Conservation (phyloP, 2,329 filamentous ascomycete species). For the Westerdykella ornata region DNA sequence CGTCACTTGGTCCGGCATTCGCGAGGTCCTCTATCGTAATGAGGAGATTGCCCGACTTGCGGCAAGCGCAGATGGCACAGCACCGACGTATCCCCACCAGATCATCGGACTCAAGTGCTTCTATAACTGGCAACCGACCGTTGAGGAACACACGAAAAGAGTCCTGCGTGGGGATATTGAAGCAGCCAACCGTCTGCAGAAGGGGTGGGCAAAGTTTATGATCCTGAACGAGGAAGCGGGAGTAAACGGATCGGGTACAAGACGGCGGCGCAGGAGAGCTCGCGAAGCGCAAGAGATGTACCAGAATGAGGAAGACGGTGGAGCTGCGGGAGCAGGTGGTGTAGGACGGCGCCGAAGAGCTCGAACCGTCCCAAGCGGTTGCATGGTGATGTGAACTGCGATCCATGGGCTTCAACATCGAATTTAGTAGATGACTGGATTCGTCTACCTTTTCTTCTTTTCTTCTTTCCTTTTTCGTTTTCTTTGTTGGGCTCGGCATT, state of each 20-base stretch:
- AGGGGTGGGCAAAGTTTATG: conserved; percentile 93
- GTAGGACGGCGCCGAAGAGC: conserved; percentile 42
- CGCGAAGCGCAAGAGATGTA: conserved; percentile 76
- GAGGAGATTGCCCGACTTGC: conserved; percentile 58
- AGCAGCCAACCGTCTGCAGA: conserved; percentile 71
- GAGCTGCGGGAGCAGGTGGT: conserved; percentile 30
- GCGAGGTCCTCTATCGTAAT: conserved; percentile 80
- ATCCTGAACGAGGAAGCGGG: conserved; percentile 81
- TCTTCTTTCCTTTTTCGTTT: not conserved
- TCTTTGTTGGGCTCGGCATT: not conserved
- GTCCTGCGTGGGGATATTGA: conserved; percentile 70
- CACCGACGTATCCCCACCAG: conserved; percentile 61
- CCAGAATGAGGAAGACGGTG: conserved; percentile 71
- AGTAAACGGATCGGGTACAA: conserved; percentile 54
- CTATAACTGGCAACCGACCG: conserved; percentile 90
- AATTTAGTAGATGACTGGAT: not conserved
- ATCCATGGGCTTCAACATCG: not conserved
- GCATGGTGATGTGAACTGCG: conserved; percentile 42
- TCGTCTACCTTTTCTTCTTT: not conserved
- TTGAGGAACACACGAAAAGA: conserved; percentile 86
- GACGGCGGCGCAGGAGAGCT: conserved; percentile 67
- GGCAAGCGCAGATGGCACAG: conserved; percentile 20
- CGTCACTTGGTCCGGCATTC: conserved; percentile 86
- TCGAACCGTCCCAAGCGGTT: conserved; percentile 43
- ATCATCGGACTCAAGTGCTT: conserved; percentile 87